Evolutionary conservation across 441 rosid genomes (phyloP), one percentile per base, ranked within the genome.

Genomic region (Bruguiera hainesii): DNA sequence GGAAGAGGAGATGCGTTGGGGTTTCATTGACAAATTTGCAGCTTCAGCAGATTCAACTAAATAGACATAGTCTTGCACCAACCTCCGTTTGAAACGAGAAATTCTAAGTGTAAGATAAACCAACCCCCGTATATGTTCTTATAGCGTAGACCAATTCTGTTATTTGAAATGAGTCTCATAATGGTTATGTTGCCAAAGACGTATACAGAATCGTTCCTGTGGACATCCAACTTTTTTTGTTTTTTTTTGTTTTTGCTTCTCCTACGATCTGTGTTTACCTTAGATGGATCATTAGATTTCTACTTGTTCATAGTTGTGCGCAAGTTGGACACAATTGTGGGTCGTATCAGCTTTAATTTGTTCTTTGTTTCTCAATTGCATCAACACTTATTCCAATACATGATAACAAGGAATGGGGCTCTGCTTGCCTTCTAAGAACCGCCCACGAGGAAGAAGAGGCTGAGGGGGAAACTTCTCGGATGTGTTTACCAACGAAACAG

Each of bases 1-100:
- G 96, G 93, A 81, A 83, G 78, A 86, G 97, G 73, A 83, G 96
- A 83, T 81, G 81, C 31, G 80, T 82, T 66, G 91, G 85, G 71
- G 75, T 26, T 70, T 79, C 78, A 61, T 60, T 87, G 64, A 74
- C 66, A 66, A 80, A 73, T 66, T 77, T 91, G 68, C 84, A 91
- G 80, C 80, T 91, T 65, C 86, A 74, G 37, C 73, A 65, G 28
- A 69, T 81, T 63, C 81, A 78, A 68, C 63, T 73, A 37, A 74
- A 58, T 9, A 69, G 70, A 33, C 80, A 55, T 29, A 77, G 59
- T 48, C 68, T 76, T 68, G 77, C 75, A 48, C 82, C 76, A 10
- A 49, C 73, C 51, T 81, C 87, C 56, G 80, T 81, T 68, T 86
- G 80, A 83, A n/a, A 20, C 42, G 64, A 58, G 67, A n/a, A 59